Conservation (phyloP, 208 protist genomes). For the Acanthamoeba sp. region DNA sequence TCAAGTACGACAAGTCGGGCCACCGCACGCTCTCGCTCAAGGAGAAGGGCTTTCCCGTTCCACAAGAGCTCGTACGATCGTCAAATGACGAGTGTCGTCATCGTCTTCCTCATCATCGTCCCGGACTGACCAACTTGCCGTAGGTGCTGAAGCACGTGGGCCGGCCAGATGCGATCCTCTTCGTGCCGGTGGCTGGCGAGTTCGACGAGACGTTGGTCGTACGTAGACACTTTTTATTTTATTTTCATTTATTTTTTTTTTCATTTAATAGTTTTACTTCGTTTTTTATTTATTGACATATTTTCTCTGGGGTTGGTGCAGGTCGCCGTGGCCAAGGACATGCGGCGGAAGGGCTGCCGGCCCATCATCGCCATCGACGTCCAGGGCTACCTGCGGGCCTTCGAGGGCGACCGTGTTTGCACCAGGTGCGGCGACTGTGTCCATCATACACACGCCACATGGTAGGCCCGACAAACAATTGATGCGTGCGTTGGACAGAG, state of each 20-base stretch:
- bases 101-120: neutral
- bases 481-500: neutral
- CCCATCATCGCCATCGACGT: conserved; percentile 47
- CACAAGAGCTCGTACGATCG: neutral
- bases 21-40: conserved; percentile 16
- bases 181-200: conserved; percentile 53
- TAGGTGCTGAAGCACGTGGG: conserved; percentile 33
- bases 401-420: conserved; percentile 35
- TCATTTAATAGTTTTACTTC: neutral
- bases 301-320: neutral
- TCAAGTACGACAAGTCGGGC: conserved; percentile 52
- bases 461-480: neutral
- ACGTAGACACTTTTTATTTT: neutral
- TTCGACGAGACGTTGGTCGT: conserved; percentile 49
- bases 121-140: neutral
- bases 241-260: neutral
- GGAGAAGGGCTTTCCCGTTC: conserved; percentile 21
- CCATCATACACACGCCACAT: no score
- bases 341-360: neutral
- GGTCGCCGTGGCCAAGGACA: neutral
- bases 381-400: conserved; percentile 59
- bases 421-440: no score
- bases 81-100: no score
- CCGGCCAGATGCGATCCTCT: neutral
- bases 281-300: neutral